Base-by-base conservation (phyloP, 371 early-diverging fungal species). In the Actinomortierella wolfii region DNA sequence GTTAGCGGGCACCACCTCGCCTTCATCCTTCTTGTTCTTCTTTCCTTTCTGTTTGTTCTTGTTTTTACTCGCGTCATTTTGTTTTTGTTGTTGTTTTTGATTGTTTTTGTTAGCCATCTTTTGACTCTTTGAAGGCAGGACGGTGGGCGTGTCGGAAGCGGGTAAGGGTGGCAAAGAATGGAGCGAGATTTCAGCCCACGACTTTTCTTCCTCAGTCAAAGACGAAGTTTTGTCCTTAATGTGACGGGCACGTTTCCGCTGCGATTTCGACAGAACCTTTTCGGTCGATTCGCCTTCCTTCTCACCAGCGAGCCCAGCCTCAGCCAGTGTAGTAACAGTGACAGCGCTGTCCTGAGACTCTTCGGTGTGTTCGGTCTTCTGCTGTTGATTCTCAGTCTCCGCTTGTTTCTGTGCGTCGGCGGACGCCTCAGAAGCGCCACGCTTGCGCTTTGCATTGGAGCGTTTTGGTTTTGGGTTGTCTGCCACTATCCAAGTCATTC, bases 121-220 rank as follows among this genome's bases (percentile, higher is more conserved):
- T 54, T 34, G 34, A 11, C 51, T 61, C 48, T 34, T 39, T 17
- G 20, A 18, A 39, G 48, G 26, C 5, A 54, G 20, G 25, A 26
- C 41, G 34, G 47, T n/a, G 23, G 57, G 55, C 23, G 60, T 47
- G 5, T 56, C 41, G 14, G 46, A 17, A 13, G 64, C 45, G 13
- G 76, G 76, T 18, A 68, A 15, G 9, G 58, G 62, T 2, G 77
- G 77, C 11, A 68, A 65, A 13, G 59, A 50, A 43, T 57, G 51
- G 24, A 68, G 47, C 15, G 77, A 77, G 41, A 77, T 20, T 53
- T 62, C 52, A 29, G 41, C 58, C 77, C 77, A 77, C 50, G 54
- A 64, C 56, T 61, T 52, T n/a, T 77, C 77, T 7, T 67, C 77
- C 20, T 67, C 77, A 5, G 71, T 57, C 61, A 76, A 20, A n/a